Percentiles rank a stretch among this genome's conserved stretches.
Evolutionary conservation across 768 basidiomycete species (phyloP).

Genomic region (Pleurotus salmoneostramineus): DNA sequence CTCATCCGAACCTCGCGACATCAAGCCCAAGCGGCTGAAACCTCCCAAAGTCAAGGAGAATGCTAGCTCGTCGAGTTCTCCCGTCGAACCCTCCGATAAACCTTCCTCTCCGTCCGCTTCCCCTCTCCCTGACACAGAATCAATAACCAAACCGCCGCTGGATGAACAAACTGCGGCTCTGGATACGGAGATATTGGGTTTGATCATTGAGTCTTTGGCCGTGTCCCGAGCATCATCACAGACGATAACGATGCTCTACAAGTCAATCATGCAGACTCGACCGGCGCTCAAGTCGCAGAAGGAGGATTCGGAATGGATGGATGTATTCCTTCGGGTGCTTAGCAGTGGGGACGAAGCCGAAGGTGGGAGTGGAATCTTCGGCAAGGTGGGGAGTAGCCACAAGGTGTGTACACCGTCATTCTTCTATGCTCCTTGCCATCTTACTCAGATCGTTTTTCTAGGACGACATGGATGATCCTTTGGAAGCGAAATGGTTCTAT

Average conservation of each 20-base stretch:
- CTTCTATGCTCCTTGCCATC: neutral
- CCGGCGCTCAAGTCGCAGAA: slow-evolving; percentile 44
- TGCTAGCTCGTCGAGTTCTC: too few species aligned
- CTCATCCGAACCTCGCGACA: neutral
- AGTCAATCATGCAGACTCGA: slow-evolving; percentile 45
- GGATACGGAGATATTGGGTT: slow-evolving; percentile 50
- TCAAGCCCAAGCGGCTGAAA: too few species aligned
- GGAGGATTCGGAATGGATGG: slow-evolving; percentile 43
- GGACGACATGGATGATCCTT: slow-evolving; percentile 44
- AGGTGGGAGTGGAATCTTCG: slow-evolving; percentile 58
- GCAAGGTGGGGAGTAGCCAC: slow-evolving; percentile 64
- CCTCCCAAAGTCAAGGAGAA: too few species aligned
- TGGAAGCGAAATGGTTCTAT: slow-evolving; percentile 75
- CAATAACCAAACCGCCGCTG: slow-evolving; percentile 1
- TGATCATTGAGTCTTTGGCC: slow-evolving; percentile 69
- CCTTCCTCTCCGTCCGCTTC: too few species aligned
- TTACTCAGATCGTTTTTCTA: slow-evolving; percentile 15
- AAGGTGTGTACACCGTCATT: slow-evolving; percentile 34
- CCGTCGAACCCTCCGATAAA: too few species aligned
- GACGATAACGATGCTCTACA: slow-evolving; percentile 49
- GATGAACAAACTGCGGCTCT: slow-evolving; percentile 16
- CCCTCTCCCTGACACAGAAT: too few species aligned
- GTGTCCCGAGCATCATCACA: slow-evolving; percentile 69
- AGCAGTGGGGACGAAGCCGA: slow-evolving; percentile 35
- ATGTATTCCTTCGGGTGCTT: slow-evolving; percentile 47